Percentiles rank a stretch among this genome's conserved stretches.
These are phyloP conservation scores for Fomitopsis pinicola DNA, from an alignment of 1,284 basidiomycete species.

Conservation along the genomic window DNA sequence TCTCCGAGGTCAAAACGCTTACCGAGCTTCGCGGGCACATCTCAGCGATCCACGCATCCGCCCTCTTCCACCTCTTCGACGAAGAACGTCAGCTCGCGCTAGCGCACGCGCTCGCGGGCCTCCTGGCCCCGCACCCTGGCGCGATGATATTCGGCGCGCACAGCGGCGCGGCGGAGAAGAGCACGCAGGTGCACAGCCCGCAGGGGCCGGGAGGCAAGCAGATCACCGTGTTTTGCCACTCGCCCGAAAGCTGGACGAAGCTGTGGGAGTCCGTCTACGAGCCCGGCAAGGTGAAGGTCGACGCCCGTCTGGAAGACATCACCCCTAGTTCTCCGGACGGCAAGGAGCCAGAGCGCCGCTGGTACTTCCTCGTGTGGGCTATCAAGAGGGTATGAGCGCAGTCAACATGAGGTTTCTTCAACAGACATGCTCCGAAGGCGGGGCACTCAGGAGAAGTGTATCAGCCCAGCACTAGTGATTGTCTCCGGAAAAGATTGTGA, in stretches of 20 bases:
- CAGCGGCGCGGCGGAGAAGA: not conserved
- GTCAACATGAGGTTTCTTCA: not conserved
- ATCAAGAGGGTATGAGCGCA: no score
- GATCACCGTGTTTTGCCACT: conserved; percentile 17
- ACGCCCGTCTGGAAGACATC: no score
- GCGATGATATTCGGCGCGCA: conserved; percentile 35
- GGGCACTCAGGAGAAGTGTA: not conserved
- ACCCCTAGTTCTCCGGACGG: no score
- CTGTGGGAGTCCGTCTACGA: conserved; percentile 33
- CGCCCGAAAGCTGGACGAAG: conserved; percentile 29
- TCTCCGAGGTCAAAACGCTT: conserved; percentile 29
- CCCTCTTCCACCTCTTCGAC: conserved; percentile 45
- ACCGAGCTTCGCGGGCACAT: conserved; percentile 26
- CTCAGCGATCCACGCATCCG: conserved; percentile 20
- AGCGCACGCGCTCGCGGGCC: conserved; percentile 33
- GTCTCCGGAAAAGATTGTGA: no score
- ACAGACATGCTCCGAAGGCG: not conserved
- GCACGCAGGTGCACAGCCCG: conserved; percentile 3
- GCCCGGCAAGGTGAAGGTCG: conserved; percentile 23
- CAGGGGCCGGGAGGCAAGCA: conserved; percentile 8
- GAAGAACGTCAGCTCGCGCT: conserved; percentile 34
- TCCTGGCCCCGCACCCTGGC: conserved; percentile 18
- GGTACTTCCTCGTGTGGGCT: no score
- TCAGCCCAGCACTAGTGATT: not conserved
- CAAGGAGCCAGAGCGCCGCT: no score